These are phyloP conservation scores for Paramecium octaurelia DNA, from an alignment of 73 alveolate species.

Conservation along the genomic window DNA sequence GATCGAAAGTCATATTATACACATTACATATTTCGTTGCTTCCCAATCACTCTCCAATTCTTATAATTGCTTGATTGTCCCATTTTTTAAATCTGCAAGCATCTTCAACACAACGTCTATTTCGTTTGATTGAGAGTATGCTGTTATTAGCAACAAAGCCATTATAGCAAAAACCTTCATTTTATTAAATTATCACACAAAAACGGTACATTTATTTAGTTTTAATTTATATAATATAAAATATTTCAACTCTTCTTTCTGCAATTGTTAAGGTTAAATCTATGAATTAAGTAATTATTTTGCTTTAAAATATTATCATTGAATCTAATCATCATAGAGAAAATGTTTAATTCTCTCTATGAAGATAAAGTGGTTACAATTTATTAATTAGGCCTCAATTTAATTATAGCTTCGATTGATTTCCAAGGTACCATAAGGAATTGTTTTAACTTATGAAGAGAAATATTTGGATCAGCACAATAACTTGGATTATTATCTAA, in stretches of 20 bases:
- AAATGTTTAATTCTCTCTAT: too few species aligned
- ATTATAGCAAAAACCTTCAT: constrained; percentile 12
- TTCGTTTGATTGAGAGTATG: constrained; percentile 16
- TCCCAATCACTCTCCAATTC: constrained; percentile 19
- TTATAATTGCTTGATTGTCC: background rate
- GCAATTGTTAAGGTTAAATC: background rate
- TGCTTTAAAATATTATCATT: too few species aligned
- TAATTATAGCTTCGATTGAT: too few species aligned
- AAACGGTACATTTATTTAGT: constrained; percentile 17
- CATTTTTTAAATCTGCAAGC: constrained; percentile 4
- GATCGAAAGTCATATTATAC: background rate
- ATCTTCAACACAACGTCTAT: constrained; percentile 32
- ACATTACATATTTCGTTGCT: background rate
- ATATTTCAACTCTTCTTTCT: background rate
- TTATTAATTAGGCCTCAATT: background rate
- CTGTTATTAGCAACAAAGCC: background rate
- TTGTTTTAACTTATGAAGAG: background rate
- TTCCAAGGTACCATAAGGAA: too few species aligned
- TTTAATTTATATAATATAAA: background rate
- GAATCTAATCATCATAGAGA: too few species aligned
- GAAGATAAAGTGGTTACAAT: too few species aligned
- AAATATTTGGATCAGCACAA: background rate
- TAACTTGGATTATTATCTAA: too few species aligned
- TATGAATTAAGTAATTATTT: background rate
- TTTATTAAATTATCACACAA: background rate